Conservation (phyloP, 169 alveolate species). For the Perkinsus marinus region DNA sequence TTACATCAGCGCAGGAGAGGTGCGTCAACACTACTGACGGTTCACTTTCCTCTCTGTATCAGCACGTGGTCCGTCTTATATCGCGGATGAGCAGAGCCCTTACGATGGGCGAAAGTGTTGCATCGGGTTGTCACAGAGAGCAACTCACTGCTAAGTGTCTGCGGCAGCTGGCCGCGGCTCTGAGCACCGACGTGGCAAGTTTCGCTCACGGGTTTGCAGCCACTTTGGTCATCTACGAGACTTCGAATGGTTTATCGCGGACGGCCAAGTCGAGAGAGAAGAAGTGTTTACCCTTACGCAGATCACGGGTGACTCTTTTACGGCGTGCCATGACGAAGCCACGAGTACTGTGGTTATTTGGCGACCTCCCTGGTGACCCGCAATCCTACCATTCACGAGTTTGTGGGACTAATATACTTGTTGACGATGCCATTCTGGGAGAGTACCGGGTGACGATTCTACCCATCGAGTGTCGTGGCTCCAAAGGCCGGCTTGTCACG, state of each 20-base stretch:
- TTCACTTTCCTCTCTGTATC: neutral
- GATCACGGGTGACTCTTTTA: too few relatives aligned
- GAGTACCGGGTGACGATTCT: neutral
- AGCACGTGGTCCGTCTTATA: neutral
- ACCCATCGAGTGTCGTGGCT: neutral
- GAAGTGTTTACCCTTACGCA: too few relatives aligned
- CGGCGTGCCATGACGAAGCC: too few relatives aligned
- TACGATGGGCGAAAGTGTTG: neutral
- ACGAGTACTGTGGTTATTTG: too few relatives aligned
- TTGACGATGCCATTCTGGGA: neutral
- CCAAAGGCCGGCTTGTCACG: neutral
- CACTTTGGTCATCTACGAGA: neutral
- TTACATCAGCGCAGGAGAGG: neutral
- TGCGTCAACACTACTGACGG: neutral
- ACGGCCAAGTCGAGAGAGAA: neutral
- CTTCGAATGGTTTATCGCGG: neutral
- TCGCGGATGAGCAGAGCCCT: neutral
- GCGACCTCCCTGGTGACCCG: too few relatives aligned
- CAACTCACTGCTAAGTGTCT: neutral
- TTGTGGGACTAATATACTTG: too few relatives aligned
- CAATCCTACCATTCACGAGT: too few relatives aligned
- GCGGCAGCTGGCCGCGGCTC: neutral
- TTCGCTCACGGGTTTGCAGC: neutral
- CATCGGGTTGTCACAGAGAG: neutral
- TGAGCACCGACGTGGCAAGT: neutral